A percentile compares a stretch with the other conserved stretches of the same genome.
Conservation (phyloP, 352 stramenopile species). For the Phytophthora citricola region DNA sequence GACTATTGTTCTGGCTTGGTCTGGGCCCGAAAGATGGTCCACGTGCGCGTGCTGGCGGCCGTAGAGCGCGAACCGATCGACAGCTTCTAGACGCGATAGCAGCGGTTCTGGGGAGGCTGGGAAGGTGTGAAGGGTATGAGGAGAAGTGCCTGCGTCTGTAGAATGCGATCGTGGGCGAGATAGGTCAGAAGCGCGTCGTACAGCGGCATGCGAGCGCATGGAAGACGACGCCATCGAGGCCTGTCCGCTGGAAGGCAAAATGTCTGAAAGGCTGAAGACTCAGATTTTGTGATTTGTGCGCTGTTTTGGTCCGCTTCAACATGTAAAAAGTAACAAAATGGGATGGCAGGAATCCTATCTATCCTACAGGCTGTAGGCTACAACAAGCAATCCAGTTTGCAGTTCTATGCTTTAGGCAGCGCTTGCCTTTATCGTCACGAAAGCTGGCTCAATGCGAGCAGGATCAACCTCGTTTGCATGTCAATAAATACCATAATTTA, state of each 20-base stretch:
- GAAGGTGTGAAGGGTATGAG: not conserved
- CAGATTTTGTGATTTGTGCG: too few species aligned
- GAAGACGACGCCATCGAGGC: slow-evolving; percentile 23
- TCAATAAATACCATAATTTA: slow-evolving; percentile 43
- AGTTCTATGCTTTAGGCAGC: not conserved
- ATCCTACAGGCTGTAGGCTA: too few species aligned
- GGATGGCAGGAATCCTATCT: too few species aligned
- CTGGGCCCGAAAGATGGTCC: slow-evolving; percentile 25
- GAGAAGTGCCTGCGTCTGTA: slow-evolving; percentile 4
- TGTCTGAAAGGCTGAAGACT: not conserved
- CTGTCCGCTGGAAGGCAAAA: not conserved
- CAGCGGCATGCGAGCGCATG: not conserved
- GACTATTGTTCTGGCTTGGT: slow-evolving; percentile 1
- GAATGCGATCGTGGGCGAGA: not conserved
- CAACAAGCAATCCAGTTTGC: too few species aligned
- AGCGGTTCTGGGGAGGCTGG: not conserved
- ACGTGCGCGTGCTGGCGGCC: slow-evolving; percentile 51
- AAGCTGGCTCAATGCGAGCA: not conserved
- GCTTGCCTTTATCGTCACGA: slow-evolving; percentile 11
- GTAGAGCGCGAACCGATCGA: slow-evolving; percentile 58
- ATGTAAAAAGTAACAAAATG: too few species aligned
- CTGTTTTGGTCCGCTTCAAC: too few species aligned
- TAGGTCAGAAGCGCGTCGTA: not conserved
- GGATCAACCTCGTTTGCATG: not conserved
- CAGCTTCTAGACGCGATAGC: slow-evolving; percentile 26